Evolutionary conservation across 2,329 filamentous ascomycete species (phyloP), one percentile per base, ranked within the genome.

Genomic region (Xylaria sp.): DNA sequence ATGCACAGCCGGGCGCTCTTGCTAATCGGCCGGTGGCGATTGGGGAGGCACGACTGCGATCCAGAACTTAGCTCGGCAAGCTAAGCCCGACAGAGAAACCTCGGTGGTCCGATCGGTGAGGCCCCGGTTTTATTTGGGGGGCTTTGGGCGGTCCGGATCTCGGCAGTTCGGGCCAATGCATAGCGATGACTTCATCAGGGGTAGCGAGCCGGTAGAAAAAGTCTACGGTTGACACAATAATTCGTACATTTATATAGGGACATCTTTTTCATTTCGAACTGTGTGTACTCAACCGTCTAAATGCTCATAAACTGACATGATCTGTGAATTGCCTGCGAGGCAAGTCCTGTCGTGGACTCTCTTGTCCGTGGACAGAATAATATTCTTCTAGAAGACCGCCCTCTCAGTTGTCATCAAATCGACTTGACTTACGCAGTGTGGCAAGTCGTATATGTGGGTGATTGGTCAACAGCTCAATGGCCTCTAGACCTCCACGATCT

Each of bases 401-500:
- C 4, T 30, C 23, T 30, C 23, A 46, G 30, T 46, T 13, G 37
- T 34, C 10, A n/a, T 46, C 2, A 52, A 42, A 52, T 55, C 58
- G 62, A 66, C 63, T 35, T 44, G 23, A 44, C 8, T 23, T 37
- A 11, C 37, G 51, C 13, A 59, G 47, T 46, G 34, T 13, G 37
- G n/a, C 59, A 61, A 47, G 57, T 30, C 52, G 23, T 6, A 18
- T 3, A n/a, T 1, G 11, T 50, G 48, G 23, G 19, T 30, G 23
- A 16, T 30, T 11, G 16, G 10, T 13, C 6, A 9, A 11, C 19
- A 23, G 23, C 5, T n/a, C 4, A 13, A 8, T 52, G 23, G 35
- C 42, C 54, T 37, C 69, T 75, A 83, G 2, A 85, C 80, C 66
- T 84, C 81, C 0, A 83, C 76, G 54, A 85, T 76, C 63, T 78